Percentiles rank a stretch among this genome's conserved stretches.
Conservation (phyloP, 768 basidiomycete species). For the Mrakia blollopis region DNA sequence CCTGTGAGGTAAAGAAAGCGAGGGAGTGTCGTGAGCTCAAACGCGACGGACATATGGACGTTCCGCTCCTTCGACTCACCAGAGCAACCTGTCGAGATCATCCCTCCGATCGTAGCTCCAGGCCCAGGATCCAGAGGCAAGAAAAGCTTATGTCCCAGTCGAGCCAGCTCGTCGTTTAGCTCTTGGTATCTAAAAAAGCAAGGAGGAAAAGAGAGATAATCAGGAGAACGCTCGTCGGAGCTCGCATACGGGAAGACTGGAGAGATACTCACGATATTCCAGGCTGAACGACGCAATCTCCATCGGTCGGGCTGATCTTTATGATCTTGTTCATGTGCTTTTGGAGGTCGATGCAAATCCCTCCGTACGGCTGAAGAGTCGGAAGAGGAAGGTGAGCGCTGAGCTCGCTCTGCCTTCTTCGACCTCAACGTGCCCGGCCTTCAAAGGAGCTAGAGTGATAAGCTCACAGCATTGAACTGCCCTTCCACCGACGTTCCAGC, state of each 20-base stretch:
- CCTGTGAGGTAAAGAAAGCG: conserved; percentile 49
- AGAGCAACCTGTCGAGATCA: conserved; percentile 21
- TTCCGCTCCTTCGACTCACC: neutral
- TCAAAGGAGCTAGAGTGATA: neutral
- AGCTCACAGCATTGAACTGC: conserved; percentile 67
- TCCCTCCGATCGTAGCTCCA: conserved; percentile 55
- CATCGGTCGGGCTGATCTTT: conserved; percentile 55
- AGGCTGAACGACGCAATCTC: conserved; percentile 44
- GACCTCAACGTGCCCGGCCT: no score
- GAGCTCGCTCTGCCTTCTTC: neutral
- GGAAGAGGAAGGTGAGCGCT: neutral
- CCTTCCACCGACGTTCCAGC: conserved; percentile 85
- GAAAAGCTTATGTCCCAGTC: conserved; percentile 71
- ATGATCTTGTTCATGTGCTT: conserved; percentile 69
- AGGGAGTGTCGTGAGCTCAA: neutral
- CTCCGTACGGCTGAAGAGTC: conserved; percentile 48
- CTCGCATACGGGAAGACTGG: no score
- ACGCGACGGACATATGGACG: neutral
- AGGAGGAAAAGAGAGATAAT: neutral
- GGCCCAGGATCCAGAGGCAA: conserved; percentile 66
- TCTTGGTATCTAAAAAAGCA: conserved; percentile 45
- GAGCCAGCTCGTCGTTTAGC: conserved; percentile 63
- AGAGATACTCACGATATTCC: conserved; percentile 37
- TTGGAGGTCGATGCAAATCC: conserved; percentile 75
- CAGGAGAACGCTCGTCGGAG: no score